phyloP scores from a whole-genome alignment of 495 filamentous ascomycete genomes.

The Xylaria bambusicola region DNA sequence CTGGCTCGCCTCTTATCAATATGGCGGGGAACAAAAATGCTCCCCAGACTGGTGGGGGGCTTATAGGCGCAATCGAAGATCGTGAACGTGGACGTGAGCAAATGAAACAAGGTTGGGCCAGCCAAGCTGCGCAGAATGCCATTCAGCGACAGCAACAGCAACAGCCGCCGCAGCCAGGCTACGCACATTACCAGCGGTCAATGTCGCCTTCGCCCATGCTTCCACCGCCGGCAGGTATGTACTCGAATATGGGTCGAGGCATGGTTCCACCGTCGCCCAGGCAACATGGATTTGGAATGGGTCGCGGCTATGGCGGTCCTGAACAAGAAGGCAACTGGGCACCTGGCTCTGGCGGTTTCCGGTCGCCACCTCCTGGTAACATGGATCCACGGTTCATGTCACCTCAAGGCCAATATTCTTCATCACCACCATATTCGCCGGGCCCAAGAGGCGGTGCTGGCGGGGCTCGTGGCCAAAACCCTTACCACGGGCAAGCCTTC shows the following conservation, averaged over 20 bases:
- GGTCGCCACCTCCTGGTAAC: constrained; percentile 29
- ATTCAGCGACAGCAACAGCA: constrained; percentile 71
- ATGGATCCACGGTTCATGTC: constrained; percentile 30
- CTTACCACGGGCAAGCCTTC: constrained; percentile 45
- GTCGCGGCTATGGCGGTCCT: constrained; percentile 17
- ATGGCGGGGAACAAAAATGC: constrained; percentile 59
- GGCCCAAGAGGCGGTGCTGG: constrained; percentile 2
- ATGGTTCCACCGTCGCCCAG: constrained; percentile 20
- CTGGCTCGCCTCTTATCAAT: constrained; percentile 78
- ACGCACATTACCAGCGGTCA: constrained; percentile 43
- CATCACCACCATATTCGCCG: constrained; percentile 8
- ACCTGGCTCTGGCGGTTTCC: constrained; percentile 33
- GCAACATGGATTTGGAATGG: constrained; percentile 22
- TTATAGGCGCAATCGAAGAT: constrained; percentile 75
- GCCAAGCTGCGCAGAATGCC: constrained; percentile 76
- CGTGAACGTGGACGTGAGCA: constrained; percentile 73
- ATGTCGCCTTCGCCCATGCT: constrained; percentile 25
- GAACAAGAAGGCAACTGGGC: constrained; percentile 31
- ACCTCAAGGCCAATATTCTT: constrained; percentile 32
- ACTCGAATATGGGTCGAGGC: constrained; percentile 33
- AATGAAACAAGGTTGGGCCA: constrained; percentile 69
- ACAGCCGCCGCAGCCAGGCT: too few species aligned
- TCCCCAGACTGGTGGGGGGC: constrained; percentile 56
- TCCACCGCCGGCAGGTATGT: constrained; percentile 34
- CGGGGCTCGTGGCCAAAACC: constrained; percentile 32